A percentile compares a stretch with the other conserved stretches of the same genome.
Conservation (phyloP, 352 stramenopile genomes). For the Pythium sukuiense region DNA sequence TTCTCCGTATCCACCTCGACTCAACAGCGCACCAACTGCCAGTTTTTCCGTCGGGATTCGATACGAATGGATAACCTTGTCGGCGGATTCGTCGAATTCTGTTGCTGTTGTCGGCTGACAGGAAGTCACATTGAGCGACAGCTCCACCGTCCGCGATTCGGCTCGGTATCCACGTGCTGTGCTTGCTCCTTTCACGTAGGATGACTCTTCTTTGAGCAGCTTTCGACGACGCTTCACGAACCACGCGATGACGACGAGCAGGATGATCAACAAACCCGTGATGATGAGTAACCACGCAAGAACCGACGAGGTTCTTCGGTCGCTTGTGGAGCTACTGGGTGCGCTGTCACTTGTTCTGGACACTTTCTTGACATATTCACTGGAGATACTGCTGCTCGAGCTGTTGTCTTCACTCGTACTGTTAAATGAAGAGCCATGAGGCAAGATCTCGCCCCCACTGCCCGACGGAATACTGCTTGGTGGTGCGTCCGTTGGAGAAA, state of each 20-base stretch:
- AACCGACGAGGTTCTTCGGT: background rate
- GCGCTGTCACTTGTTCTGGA: background rate
- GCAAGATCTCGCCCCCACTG: background rate
- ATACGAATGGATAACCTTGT: background rate
- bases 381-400: background rate
- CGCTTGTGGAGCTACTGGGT: background rate
- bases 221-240: background rate
- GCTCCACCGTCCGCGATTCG: background rate
- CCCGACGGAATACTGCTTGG: background rate
- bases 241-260: background rate
- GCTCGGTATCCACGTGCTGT: background rate
- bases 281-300: background rate
- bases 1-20: conserved; percentile 45
- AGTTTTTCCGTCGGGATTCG: background rate
- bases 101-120: background rate
- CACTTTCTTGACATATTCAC: background rate
- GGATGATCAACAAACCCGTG: background rate
- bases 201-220: background rate
- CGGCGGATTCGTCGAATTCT: background rate
- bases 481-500: background rate
- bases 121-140: background rate
- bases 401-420: background rate
- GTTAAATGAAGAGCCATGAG: background rate
- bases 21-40: background rate
- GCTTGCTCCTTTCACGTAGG: background rate